Percentiles rank a stretch among this genome's conserved stretches.
These are phyloP conservation scores for Herpetomonas samuelpessoai DNA, from an alignment of 208 protist species.

Conservation along the genomic window DNA sequence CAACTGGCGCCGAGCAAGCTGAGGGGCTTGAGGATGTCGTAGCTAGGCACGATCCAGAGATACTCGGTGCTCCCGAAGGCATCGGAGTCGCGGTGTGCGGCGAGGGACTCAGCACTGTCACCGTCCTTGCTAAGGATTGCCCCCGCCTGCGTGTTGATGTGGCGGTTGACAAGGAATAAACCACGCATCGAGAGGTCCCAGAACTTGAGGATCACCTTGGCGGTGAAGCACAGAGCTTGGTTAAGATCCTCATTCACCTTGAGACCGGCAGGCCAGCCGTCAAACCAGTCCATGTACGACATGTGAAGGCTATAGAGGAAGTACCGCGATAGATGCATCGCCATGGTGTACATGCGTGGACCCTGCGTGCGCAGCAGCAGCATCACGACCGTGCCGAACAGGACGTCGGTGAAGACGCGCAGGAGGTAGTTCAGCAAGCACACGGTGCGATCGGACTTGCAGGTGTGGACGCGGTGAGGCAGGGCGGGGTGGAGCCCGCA, in stretches of 20 bases:
- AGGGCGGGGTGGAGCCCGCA: conserved; percentile 81
- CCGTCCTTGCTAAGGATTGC: not conserved
- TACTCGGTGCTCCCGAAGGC: conserved; percentile 25
- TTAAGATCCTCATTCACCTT: conserved; percentile 94
- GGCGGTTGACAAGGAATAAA: not conserved
- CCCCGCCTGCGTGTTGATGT: not conserved
- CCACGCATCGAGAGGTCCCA: conserved; percentile 62
- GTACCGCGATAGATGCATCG: conserved; percentile 39
- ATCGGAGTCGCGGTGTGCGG: not conserved
- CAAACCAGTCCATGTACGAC: conserved; percentile 91
- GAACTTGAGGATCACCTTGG: conserved; percentile 58
- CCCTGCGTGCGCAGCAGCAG: conserved; percentile 44
- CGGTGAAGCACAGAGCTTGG: conserved; percentile 79
- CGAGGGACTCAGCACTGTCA: not conserved
- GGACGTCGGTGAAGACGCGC: conserved; percentile 61
- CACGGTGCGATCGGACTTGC: conserved; percentile 24
- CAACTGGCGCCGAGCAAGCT: conserved; percentile 82
- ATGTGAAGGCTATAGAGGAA: conserved; percentile 77
- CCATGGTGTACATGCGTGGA: conserved; percentile 31
- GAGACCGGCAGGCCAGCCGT: conserved; percentile 91
- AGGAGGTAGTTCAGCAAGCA: conserved; percentile 60
- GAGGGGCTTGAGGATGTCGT: conserved; percentile 48
- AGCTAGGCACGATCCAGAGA: conserved; percentile 55
- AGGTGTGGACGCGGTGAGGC: conserved; percentile 44
- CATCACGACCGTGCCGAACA: conserved; percentile 51